These are phyloP conservation scores for Cordyceps cateniannulata DNA, from an alignment of 2,329 filamentous ascomycete genomes.

Conservation along the genomic window DNA sequence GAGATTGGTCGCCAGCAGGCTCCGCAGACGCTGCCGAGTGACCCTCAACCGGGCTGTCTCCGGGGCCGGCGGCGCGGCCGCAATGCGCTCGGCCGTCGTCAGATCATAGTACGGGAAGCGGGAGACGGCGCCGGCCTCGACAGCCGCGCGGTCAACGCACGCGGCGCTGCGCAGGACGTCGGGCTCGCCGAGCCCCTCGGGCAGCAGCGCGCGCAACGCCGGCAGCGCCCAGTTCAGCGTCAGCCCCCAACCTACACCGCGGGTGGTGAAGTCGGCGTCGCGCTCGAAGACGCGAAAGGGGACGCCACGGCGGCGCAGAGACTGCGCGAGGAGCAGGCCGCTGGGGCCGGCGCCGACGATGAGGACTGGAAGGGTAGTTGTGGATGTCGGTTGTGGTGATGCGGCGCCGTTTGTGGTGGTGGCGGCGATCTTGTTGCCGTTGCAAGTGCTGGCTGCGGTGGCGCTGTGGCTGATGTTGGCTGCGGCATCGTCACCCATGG, in stretches of 20 bases:
- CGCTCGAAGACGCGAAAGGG: conserved; percentile 47
- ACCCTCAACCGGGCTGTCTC: conserved; percentile 42
- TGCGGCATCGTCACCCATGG: background rate
- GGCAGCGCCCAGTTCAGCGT: conserved; percentile 58
- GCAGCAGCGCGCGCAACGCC: conserved; percentile 44
- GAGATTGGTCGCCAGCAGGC: conserved; percentile 38
- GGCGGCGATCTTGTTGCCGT: background rate
- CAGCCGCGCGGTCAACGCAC: conserved; percentile 48
- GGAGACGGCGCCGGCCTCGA: conserved; percentile 38
- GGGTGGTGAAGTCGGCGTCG: conserved; percentile 39
- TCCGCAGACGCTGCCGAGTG: conserved; percentile 38
- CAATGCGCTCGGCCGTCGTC: conserved; percentile 35
- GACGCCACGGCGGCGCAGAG: conserved; percentile 25
- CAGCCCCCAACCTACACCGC: conserved; percentile 54
- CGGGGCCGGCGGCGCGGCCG: conserved; percentile 36
- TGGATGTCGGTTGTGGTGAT: background rate
- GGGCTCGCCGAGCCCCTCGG: conserved; percentile 32
- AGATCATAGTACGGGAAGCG: conserved; percentile 52
- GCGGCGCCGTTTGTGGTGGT: background rate
- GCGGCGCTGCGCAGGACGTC: conserved; percentile 37
- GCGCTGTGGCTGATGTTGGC: background rate
- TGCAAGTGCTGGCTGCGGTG: background rate
- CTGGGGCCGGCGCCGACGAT: conserved; percentile 33
- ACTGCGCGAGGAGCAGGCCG: conserved; percentile 31
- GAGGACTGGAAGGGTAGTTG: conserved; percentile 20